Percentiles rank a stretch among this genome's conserved stretches.
Conservation (phyloP, 371 early-diverging fungal species). For the Parasitella parasitica region DNA sequence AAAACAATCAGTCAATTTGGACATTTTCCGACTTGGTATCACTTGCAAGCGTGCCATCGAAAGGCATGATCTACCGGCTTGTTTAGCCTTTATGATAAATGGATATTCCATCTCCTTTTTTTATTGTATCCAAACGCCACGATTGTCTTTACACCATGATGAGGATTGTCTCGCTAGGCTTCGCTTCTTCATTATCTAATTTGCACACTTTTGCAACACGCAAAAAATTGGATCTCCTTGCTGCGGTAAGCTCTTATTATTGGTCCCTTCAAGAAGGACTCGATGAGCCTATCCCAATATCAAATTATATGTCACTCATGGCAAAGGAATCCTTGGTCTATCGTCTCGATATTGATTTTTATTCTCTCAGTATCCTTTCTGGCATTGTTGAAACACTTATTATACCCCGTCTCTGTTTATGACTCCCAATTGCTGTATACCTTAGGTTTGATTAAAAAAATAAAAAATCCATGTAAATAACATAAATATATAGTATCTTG, state of each 20-base stretch:
- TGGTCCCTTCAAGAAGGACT: slow-evolving; percentile 18
- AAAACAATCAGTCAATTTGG: slow-evolving; percentile 22
- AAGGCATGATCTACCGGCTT: slow-evolving; percentile 15
- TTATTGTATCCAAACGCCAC: slow-evolving; percentile 22
- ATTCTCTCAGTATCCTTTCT: slow-evolving; percentile 14
- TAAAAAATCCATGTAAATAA: slow-evolving; percentile 4
- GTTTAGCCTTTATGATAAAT: slow-evolving; percentile 20
- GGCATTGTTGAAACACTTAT: slow-evolving; percentile 1
- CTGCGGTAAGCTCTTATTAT: slow-evolving; percentile 20
- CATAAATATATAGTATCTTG: slow-evolving; percentile 19
- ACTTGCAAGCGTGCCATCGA: slow-evolving; percentile 23
- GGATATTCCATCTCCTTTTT: slow-evolving; percentile 21
- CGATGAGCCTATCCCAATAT: slow-evolving; percentile 19
- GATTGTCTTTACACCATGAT: slow-evolving; percentile 19
- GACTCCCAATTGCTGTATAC: neutral
- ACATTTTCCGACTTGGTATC: slow-evolving; percentile 21
- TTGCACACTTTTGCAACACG: slow-evolving; percentile 24
- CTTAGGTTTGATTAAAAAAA: slow-evolving; percentile 7
- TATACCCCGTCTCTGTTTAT: slow-evolving; percentile 11
- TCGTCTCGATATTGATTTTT: slow-evolving; percentile 23
- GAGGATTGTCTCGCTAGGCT: slow-evolving; percentile 16
- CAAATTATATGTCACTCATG: slow-evolving; percentile 23
- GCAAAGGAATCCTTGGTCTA: slow-evolving; percentile 20
- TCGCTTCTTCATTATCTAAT: slow-evolving; percentile 20
- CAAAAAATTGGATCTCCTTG: slow-evolving; percentile 20